phyloP scores from a whole-genome alignment of 441 rosid species.

The Syzygium malaccense region DNA sequence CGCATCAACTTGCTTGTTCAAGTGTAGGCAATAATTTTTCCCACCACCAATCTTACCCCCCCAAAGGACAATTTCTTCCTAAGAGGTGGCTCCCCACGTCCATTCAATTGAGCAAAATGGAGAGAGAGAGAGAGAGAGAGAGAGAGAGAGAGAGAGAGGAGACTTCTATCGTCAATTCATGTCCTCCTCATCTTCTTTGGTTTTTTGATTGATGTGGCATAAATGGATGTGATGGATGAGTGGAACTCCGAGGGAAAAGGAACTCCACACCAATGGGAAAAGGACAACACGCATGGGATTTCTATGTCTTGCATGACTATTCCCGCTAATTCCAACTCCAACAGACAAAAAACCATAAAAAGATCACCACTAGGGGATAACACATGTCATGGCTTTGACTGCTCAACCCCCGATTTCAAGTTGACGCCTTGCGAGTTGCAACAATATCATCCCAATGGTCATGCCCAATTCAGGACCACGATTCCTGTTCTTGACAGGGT shows the following conservation, averaged over 20 bases:
- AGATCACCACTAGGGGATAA: background rate
- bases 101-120: background rate
- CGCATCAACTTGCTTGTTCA: background rate
- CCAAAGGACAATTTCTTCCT: background rate
- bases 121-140: background rate
- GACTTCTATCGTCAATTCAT: background rate
- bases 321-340: background rate
- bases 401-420: background rate
- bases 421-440: background rate
- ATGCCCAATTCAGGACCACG: background rate
- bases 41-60: background rate
- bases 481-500: background rate
- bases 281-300: background rate
- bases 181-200: background rate
- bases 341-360: background rate
- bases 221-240: background rate
- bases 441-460: background rate
- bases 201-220: background rate
- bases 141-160: too few relatives aligned
- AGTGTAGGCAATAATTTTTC: background rate
- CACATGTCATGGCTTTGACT: background rate
- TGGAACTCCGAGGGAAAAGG: background rate
- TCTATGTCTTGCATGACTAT: background rate
- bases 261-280: background rate
- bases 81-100: background rate